These are phyloP conservation scores for Collybia sp. DNA, from an alignment of 768 basidiomycete genomes.

Conservation along the genomic window DNA sequence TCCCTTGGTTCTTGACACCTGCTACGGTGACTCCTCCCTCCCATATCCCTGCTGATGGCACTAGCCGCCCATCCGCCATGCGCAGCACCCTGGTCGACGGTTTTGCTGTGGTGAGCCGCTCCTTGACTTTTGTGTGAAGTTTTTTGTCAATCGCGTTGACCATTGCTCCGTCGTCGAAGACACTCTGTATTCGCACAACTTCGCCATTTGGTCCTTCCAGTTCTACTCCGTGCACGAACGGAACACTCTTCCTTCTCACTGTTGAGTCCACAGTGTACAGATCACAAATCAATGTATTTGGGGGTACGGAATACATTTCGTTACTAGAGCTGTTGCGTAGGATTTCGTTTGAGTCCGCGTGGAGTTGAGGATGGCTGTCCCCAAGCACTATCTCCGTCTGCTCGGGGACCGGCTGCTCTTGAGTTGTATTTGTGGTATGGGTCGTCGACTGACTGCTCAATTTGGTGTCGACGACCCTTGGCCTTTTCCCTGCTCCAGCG, in stretches of 20 bases:
- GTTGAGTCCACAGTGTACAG: too few species aligned
- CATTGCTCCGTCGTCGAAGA: constrained; percentile 12
- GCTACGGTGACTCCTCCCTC: constrained; percentile 5
- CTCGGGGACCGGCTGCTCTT: too few species aligned
- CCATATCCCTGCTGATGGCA: constrained; percentile 10
- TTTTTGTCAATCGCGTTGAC: constrained; percentile 10
- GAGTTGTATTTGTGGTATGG: too few species aligned
- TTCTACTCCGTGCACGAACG: constrained; percentile 5
- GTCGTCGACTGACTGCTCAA: too few species aligned
- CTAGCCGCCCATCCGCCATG: constrained; percentile 11
- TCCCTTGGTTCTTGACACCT: constrained; percentile 1
- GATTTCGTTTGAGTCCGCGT: too few species aligned
- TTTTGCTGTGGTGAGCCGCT: not conserved
- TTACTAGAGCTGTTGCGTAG: too few species aligned
- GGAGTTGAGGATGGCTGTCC: too few species aligned
- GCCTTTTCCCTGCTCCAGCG: too few species aligned
- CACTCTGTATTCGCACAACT: constrained; percentile 1
- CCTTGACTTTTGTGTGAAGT: not conserved
- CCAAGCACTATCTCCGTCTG: too few species aligned
- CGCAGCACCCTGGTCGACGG: constrained; percentile 3
- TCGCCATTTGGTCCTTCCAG: constrained; percentile 12
- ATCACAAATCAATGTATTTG: too few species aligned
- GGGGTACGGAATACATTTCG: too few species aligned
- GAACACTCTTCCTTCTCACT: not conserved
- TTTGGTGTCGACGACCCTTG: too few species aligned